Base-by-base conservation (phyloP, 164 flowering plant species). In the Nymphaea colorata region DNA sequence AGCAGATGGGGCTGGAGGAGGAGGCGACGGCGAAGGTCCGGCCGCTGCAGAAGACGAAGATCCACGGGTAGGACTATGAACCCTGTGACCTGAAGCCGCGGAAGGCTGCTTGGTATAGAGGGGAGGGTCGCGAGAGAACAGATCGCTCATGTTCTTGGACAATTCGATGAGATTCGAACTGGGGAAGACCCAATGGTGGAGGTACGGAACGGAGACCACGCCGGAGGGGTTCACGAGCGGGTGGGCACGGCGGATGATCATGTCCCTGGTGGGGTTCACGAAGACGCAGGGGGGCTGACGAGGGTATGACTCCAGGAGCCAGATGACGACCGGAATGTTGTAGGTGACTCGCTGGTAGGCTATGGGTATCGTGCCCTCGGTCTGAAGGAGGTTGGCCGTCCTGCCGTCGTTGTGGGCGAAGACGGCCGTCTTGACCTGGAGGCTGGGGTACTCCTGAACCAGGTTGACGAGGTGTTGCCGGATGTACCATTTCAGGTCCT, bases 391-490 rank as follows among this genome's bases (percentile, higher is more conserved):
- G 72, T 83, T 88, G 60, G 85, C 89, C 44, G 91, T 69, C 60
- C 93, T 82, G 73, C 96, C 96, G 63, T 92, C 98, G 83, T 85
- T 90, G 85, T 92, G 98, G 45, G 88, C 88, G 80, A 80, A 92
- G 53, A 77, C 78, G 57, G 96, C 90, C 15, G 93, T 86, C 64
- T 87, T 85, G 62, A 87, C 87, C 47, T 82, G 85, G 59, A 92
- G 89, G 43, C 85, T 79, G 5, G 93, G 94, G 76, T 64, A 84
- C 17, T 78, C 43, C 14, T 84, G 75, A 71, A 74, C 62, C 60
- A 92, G 80, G 45, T 87, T 10, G 42, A 92, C 65, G 59, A 92
- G 87, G 71, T 90, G 96, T 68, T 92, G 91, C 12, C 98, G 90
- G 75, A 88, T 88, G 16, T 82, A 80, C 91, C 96, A 88, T 64